Percentiles rank a stretch among this genome's conserved stretches.
phyloP scores from a whole-genome alignment of 1,284 basidiomycete genomes.

The Naganishia sp. region DNA sequence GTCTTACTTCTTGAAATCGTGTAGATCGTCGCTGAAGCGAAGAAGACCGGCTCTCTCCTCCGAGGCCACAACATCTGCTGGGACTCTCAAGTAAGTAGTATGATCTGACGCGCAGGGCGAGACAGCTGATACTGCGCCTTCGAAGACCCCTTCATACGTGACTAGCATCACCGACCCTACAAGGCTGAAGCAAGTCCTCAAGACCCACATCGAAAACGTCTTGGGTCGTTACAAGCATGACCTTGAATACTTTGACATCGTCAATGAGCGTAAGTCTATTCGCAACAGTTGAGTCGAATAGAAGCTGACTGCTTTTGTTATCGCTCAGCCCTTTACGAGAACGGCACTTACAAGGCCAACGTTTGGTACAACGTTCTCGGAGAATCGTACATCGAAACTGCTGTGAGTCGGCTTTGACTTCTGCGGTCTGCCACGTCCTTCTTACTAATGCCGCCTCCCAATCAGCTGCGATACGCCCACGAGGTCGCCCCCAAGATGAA shows the following conservation, averaged over 20 bases:
- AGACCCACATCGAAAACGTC: conserved; percentile 42
- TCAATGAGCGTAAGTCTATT: conserved; percentile 45
- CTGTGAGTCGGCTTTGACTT: conserved; percentile 34
- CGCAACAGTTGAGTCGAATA: neutral
- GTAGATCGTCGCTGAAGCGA: conserved; percentile 40
- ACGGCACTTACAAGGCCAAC: conserved; percentile 39
- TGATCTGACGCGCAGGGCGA: too few species aligned
- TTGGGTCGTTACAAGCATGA: conserved; percentile 41
- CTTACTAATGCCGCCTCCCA: neutral
- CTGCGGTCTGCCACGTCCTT: too few species aligned
- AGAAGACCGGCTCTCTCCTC: conserved; percentile 39
- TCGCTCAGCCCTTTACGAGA: conserved; percentile 40
- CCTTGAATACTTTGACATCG: conserved; percentile 43
- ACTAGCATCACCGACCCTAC: conserved; percentile 43
- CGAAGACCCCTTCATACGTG: conserved; percentile 39
- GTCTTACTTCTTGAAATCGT: neutral
- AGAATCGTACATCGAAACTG: conserved; percentile 40
- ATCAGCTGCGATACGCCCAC: conserved; percentile 40
- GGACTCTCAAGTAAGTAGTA: conserved; percentile 39
- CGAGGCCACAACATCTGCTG: conserved; percentile 44
- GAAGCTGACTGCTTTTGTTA: neutral
- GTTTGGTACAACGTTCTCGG: conserved; percentile 46
- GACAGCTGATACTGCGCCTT: neutral
- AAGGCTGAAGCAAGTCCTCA: conserved; percentile 39
- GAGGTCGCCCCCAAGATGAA: conserved; percentile 46